Conservation (phyloP, 257 asterid species). For the Solanum raphanifolium region DNA sequence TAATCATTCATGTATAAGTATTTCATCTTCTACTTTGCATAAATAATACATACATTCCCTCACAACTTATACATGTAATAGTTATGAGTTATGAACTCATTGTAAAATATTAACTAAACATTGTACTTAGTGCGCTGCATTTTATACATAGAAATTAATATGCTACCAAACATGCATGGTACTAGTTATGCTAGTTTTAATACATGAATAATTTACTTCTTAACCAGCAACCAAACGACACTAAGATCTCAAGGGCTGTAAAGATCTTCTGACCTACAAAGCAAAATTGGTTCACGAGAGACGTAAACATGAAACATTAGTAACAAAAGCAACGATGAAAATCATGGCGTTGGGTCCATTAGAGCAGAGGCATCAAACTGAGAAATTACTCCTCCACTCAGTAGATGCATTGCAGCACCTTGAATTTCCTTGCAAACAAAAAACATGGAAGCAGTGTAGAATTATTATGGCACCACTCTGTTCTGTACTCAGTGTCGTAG, state of each 20-base stretch:
- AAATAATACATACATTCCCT: no score
- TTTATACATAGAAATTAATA: no score
- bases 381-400: constrained; percentile 42
- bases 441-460: constrained; percentile 59
- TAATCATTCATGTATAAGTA: no score
- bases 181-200: neutral
- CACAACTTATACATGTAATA: neutral
- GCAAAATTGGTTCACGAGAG: neutral
- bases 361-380: constrained; percentile 37
- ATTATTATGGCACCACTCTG: constrained; percentile 86
- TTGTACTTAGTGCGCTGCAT: neutral
- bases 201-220: neutral
- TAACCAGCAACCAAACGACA: neutral
- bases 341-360: constrained; percentile 28
- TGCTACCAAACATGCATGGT: neutral
- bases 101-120: neutral
- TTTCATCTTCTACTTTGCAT: no score
- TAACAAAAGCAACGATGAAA: neutral
- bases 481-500: constrained; percentile 72
- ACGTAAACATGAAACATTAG: neutral
- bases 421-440: constrained; percentile 70
- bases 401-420: constrained; percentile 88
- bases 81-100: neutral
- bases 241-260: neutral
- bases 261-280: neutral